Evolutionary conservation across 2,329 filamentous ascomycete species (phyloP), one percentile per base, ranked within the genome.

Genomic region (Penicillium sp.): DNA sequence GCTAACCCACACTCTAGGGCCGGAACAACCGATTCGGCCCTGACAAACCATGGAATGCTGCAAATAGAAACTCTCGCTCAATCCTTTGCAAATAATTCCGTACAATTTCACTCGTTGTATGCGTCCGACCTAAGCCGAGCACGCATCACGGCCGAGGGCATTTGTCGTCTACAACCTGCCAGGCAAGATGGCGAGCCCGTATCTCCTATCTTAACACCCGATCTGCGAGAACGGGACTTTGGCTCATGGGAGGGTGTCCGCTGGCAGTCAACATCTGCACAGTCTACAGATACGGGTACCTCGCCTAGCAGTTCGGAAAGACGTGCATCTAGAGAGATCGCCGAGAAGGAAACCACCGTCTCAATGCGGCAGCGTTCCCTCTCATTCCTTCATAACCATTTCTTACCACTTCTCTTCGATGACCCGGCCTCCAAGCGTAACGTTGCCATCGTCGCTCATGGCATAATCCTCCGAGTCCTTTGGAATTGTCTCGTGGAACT

Each of bases 1-100:
- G 17, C 50, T 54, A 38, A 55, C 22, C 41, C 43, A 17, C 4
- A 50, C 22, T 47, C 31, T 79, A 89, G 88, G 78, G 92, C 92
- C 67, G 92, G 92, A 60, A 85, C 87, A 54, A 90, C 87, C 73
- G 91, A 96, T 77, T 94, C 92, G 1, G 80, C 86, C 42, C 81
- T 96, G 67, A 96, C 92, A 25, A 88, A 87, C 63, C 91, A 96
- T 77, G 92, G 92, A 57, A 84, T 89, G 54, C 82, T 93, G 51
- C 92, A 96, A 75, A 87, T 90, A n/a, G 85, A 83, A 47, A 85
- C 86, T 34, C 82, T 96, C 0, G 92, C 86, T 31, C 73, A 82
- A 15, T 82, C 90, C 68, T 84, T 96, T 66, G 85, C 85, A 1
- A 82, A 84, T 1, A 84, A 84, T 0, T 84, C 84, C 2, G 83